Evolutionary conservation across 2,329 filamentous ascomycete genomes (phyloP).

Genomic region (Lachnellula subtilissima): DNA sequence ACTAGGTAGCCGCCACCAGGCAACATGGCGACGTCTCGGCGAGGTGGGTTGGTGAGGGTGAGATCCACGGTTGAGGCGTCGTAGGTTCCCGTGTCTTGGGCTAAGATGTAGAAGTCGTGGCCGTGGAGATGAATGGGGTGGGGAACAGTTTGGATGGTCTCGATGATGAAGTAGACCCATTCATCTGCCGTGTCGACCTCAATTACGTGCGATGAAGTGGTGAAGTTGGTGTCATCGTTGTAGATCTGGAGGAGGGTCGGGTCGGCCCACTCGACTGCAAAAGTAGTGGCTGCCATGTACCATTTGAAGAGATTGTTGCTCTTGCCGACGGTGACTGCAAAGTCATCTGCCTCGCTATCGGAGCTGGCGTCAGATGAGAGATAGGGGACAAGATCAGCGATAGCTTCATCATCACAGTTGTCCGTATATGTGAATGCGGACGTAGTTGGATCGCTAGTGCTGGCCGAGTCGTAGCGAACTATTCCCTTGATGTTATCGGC

Average conservation of each 20-base stretch:
- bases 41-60: slow-evolving; percentile 39
- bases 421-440: slow-evolving; percentile 23
- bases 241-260: slow-evolving; percentile 39
- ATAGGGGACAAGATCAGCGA: slow-evolving; percentile 27
- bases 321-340: slow-evolving; percentile 25
- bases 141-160: slow-evolving; percentile 17
- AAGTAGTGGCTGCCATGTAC: slow-evolving; percentile 43
- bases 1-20: slow-evolving; percentile 25
- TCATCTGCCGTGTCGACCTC: slow-evolving; percentile 23
- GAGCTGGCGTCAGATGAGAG: slow-evolving; percentile 13
- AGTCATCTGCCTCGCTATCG: slow-evolving; percentile 18
- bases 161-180: slow-evolving; percentile 30
- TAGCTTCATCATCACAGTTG: slow-evolving; percentile 28
- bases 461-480: slow-evolving; percentile 45
- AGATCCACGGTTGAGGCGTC: slow-evolving; percentile 25
- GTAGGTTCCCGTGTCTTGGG: slow-evolving; percentile 40
- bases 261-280: slow-evolving; percentile 43
- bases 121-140: slow-evolving; percentile 45
- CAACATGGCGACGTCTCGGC: slow-evolving; percentile 48
- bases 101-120: slow-evolving; percentile 44
- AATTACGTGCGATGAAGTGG: slow-evolving; percentile 20
- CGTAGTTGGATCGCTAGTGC: slow-evolving; percentile 30
- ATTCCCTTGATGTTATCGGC: slow-evolving; percentile 46
- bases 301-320: slow-evolving; percentile 39
- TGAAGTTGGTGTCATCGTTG: slow-evolving; percentile 24